Evolutionary conservation across 352 stramenopile species (phyloP), one percentile per base, ranked within the genome.

Genomic region (Phytopythium cucurbitacearum): DNA sequence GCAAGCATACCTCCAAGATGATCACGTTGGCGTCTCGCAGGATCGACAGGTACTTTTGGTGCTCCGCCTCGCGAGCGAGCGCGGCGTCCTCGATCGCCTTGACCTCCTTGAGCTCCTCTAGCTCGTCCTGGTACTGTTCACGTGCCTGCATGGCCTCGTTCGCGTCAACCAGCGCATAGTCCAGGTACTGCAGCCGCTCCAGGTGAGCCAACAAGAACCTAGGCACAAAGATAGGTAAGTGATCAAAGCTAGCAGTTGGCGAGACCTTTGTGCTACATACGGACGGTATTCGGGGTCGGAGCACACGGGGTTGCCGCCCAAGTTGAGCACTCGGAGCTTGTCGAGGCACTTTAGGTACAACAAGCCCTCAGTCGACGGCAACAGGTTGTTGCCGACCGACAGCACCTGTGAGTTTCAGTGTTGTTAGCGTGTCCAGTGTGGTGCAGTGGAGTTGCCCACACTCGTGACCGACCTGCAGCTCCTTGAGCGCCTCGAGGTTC

Each of bases 281-380:
- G 77, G 71, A 7, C 90, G 81, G 65, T 98, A 98, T 57, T 98
- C 91, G 0, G 82, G 68, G 46, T 98, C 90, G 3, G 84, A 75
- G 46, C 89, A 97, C 16, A 98, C 89, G 1, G 94, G 93, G 57
- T 98, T 98, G 10, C 89, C 91, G 48, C 84, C 85, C 11, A 98
- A 64, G 42, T 97, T 98, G 39, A 98, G 71, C 41, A 97, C 84
- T 5, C 90, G 76, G 0, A 98, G 67, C 28, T 85, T 87, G 48
- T 96, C 82, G 34, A 98, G 72, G 35, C 72, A 89, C 53, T 92
- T 87, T 54, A 92, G 64, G 56, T 92, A 89, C 12, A 91, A 28
- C 11, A 92, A 41, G 0, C 70, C 77, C 21, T 96, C 85, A 1
- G 84, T 89, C 6, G 68, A 86, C 4, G 70, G 60, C 16, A 98